Evolutionary conservation across 345 rosid species (phyloP), one percentile per base, ranked within the genome.

Genomic region (Combretum micranthum): DNA sequence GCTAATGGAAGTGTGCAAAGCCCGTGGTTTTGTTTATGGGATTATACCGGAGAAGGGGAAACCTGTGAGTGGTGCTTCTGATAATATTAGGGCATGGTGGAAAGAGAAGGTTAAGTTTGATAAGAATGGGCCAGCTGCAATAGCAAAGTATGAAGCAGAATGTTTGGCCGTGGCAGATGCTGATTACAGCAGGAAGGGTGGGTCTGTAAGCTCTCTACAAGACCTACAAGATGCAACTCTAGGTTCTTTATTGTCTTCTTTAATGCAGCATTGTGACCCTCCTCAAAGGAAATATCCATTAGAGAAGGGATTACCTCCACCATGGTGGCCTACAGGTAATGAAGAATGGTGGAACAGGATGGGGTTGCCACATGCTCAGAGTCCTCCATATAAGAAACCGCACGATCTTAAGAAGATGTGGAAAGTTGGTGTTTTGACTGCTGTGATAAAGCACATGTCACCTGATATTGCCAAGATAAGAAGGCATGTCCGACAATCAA

Each of bases 321-420:
- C 99, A 61, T 94, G 99, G 99, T 94, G 99, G 99, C 99, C 99
- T 25, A 76, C 77, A 0, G 93, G 97, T 26, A 77, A 84, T 60
- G 99, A 94, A 67, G 97, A 87, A 20, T 94, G 99, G 99, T 94
- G 97, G 99, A 71, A 69, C 50, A 85, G 75, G 47, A 67, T 82
- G 45, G 96, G 96, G 51, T 60, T 87, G 13, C 69, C 85, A 0
- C 53, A 67, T 42, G 76, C 84, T 23, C 97, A 83, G 66, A 75
- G 71, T 67, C 97, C 97, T 59, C 97, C 88, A 7, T 94, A 94
- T 64, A 82, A 81, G 74, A 94, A 94, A 54, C 99, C 99, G 0
- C 99, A 94, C 53, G 97, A 94, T 77, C 81, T 94, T 59, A 94
- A 94, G 72, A 94, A 94, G 84, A 85, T 87, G 87, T 94, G 97